Base-by-base conservation (phyloP, 2,329 filamentous ascomycete species). In the Dothidotthia symphoricarpi region DNA sequence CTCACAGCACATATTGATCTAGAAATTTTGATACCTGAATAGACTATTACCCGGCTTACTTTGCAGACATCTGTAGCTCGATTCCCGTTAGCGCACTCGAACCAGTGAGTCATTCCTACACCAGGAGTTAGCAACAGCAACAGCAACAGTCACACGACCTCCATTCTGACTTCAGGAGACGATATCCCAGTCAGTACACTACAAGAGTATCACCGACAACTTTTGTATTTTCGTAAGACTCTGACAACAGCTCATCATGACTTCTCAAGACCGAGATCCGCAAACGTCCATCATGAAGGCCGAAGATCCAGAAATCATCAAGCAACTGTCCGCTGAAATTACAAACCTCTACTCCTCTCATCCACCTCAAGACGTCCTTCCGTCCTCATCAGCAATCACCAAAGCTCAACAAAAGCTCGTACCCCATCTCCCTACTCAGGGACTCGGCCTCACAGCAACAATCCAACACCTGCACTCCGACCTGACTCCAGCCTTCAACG, bases 401-500 rank as follows among this genome's bases (percentile, higher is more conserved):
- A 36, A 52, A 30, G 63, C 67, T 34, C 61, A 67, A 19, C 40
- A 48, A 15, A 57, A 50, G 9, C 55, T 78, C 11, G 55, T 58
- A n/a, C 25, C 48, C 2, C 51, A 49, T 1, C 56, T 78, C 2
- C 65, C 70, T 8, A 17, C 42, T 0, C 34, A 45, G 5, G 75
- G 75, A 6, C 51, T 72, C 2, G 75, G 76, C 11, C 55, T 72
- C 11, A 54, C 66, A 43, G 53, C 59, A 24, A 67, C 69, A 5
- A 61, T 69, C 30, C 47, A 59, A 6, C 75, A 78, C 49, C 52
- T 78, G 3, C 47, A 64, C 4, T 45, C 68, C 6, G 72, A 76
- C 19, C 57, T 79, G 6, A 61, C 63, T 3, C 73, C 74, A 6
- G 85, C 76, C 1, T 75, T 93, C 42, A 88, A 83, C 53, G 77